Percentiles rank a stretch among this genome's conserved stretches.
Evolutionary conservation across 176 grass and related monocot genomes (phyloP).

Genomic region (Aegilops longissima): DNA sequence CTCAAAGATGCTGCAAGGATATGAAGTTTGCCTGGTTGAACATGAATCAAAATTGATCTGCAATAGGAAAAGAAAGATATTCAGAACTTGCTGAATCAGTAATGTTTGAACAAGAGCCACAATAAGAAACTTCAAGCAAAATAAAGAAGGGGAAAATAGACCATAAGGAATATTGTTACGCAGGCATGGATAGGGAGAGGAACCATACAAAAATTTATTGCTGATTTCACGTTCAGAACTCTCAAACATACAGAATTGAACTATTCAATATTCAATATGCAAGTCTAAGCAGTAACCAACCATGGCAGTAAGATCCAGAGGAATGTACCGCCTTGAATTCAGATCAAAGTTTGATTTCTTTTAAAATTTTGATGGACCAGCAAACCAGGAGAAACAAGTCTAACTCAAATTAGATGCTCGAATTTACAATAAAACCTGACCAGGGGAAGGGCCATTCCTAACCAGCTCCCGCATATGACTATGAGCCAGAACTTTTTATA

Average conservation of each 20-base stretch:
- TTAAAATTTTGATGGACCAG: neutral
- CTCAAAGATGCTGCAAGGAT: constrained; percentile 93
- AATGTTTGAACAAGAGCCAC: neutral
- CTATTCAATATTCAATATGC: neutral
- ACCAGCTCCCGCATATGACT: neutral
- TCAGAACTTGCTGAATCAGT: neutral
- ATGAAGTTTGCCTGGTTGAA: constrained; percentile 80
- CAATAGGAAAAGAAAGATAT: constrained; percentile 6
- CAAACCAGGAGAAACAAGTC: neutral
- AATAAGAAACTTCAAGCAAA: constrained; percentile 23
- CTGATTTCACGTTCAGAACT: neutral
- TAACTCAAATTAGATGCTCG: neutral
- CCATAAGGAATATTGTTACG: neutral
- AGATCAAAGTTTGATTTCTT: neutral
- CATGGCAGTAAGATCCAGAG: constrained; percentile 3
- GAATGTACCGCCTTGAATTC: neutral
- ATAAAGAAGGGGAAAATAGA: neutral
- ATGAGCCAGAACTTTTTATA: neutral
- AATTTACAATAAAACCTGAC: neutral
- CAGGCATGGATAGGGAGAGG: neutral
- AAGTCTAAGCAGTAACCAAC: neutral
- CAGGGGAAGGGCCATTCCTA: neutral
- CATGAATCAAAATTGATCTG: constrained; percentile 99
- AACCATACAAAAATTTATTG: constrained; percentile 15
- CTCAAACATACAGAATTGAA: constrained; percentile 16